Evolutionary conservation across 2,329 filamentous ascomycete species (phyloP).

Genomic region (Arthrobotrys entomopaga): DNA sequence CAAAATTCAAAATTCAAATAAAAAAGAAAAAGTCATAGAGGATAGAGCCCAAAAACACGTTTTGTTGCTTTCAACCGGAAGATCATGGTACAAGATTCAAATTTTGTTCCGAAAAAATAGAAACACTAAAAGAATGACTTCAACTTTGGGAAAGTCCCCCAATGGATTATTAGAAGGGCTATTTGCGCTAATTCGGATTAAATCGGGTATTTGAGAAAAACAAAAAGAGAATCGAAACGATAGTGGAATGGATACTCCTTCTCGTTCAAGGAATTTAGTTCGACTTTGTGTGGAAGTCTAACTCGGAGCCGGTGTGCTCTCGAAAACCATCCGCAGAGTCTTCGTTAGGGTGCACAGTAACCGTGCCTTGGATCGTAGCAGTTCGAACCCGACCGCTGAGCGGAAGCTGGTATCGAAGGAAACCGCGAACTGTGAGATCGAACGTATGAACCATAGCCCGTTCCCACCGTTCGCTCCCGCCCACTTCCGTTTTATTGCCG

Average conservation of each 20-base stretch:
- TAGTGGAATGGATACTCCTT: neutral
- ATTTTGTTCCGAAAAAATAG: slow-evolving; percentile 6
- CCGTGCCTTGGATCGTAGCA: slow-evolving; percentile 58
- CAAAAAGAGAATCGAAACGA: slow-evolving; percentile 13
- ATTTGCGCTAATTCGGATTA: slow-evolving; percentile 27
- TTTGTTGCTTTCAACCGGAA: slow-evolving; percentile 44
- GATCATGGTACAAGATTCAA: slow-evolving; percentile 46
- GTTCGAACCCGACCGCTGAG: slow-evolving; percentile 59
- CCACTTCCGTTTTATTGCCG: slow-evolving; percentile 84
- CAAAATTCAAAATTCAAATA: slow-evolving; percentile 18
- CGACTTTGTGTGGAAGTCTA: slow-evolving; percentile 33
- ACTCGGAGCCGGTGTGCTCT: slow-evolving; percentile 31
- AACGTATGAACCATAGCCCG: slow-evolving; percentile 90
- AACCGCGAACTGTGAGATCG: slow-evolving; percentile 88
- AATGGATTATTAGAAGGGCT: slow-evolving; percentile 19
- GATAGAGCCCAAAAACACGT: slow-evolving; percentile 36
- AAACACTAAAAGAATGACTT: slow-evolving; percentile 22
- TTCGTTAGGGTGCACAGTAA: slow-evolving; percentile 59
- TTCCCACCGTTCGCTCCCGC: slow-evolving; percentile 88
- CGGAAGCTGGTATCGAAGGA: slow-evolving; percentile 76
- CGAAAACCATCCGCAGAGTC: slow-evolving; percentile 52
- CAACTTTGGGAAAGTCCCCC: neutral
- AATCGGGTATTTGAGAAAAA: slow-evolving; percentile 24
- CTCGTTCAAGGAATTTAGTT: slow-evolving; percentile 9
- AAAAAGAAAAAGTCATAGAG: slow-evolving; percentile 6